These are phyloP conservation scores for Populus davidiana DNA, from an alignment of 345 rosid species.

Conservation along the genomic window DNA sequence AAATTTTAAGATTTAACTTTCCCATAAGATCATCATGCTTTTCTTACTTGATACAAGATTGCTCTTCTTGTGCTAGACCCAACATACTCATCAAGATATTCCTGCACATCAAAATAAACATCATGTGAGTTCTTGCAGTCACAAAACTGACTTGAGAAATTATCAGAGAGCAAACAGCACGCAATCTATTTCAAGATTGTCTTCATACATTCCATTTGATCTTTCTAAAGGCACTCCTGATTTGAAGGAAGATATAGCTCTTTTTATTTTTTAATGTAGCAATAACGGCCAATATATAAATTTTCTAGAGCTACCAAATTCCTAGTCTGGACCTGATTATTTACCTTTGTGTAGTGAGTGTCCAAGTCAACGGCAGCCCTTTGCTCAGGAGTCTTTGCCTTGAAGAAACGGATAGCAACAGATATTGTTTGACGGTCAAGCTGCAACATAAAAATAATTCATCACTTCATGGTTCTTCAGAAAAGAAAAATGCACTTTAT, in stretches of 20 bases:
- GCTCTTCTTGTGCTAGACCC: conserved; percentile 63
- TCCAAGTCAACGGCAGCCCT: conserved; percentile 98
- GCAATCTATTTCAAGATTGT: neutral
- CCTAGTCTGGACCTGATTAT: neutral
- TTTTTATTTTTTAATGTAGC: neutral
- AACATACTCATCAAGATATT: conserved; percentile 68
- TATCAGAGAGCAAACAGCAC: neutral
- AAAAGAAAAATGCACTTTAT: neutral
- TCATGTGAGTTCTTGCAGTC: conserved; percentile 2
- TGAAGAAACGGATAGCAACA: conserved; percentile 76
- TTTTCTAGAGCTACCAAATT: neutral
- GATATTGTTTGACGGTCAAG: conserved; percentile 62
- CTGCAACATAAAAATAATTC: conserved; percentile 37
- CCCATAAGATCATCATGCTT: neutral
- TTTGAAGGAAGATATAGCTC: neutral
- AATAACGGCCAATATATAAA: too few relatives aligned
- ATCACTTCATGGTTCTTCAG: neutral
- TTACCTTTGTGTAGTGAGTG: conserved; percentile 83
- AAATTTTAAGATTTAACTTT: conserved; percentile 2
- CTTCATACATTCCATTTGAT: neutral
- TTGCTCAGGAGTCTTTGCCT: conserved; percentile 85
- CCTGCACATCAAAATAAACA: conserved; percentile 40
- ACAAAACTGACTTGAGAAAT: neutral
- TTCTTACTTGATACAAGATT: conserved; percentile 69
- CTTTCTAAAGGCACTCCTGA: neutral